Percentiles rank a stretch among this genome's conserved stretches.
These are phyloP conservation scores for Sclerotinia trifoliorum DNA, from an alignment of 2,329 filamentous ascomycete species.

Conservation along the genomic window DNA sequence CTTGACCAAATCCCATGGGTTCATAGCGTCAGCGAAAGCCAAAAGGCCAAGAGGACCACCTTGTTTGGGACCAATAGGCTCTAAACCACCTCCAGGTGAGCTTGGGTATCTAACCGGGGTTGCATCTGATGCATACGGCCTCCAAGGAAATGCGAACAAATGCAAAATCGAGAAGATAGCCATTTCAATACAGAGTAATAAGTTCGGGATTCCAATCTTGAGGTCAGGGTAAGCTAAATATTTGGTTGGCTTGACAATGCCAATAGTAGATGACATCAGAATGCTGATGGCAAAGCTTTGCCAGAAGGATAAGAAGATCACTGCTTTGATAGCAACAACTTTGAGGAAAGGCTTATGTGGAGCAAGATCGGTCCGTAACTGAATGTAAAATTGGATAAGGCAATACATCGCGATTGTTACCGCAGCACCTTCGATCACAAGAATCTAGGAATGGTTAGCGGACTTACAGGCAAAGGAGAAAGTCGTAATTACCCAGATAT, in stretches of 20 bases:
- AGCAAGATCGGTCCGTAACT: slow-evolving; percentile 66
- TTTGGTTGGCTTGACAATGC: slow-evolving; percentile 37
- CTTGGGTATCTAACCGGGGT: slow-evolving; percentile 3
- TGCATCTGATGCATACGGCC: slow-evolving; percentile 55
- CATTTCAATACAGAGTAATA: slow-evolving; percentile 84
- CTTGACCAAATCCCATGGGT: slow-evolving; percentile 80
- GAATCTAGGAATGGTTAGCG: slow-evolving; percentile 46
- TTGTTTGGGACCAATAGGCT: slow-evolving; percentile 51
- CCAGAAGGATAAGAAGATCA: slow-evolving; percentile 92
- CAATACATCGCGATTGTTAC: slow-evolving; percentile 87
- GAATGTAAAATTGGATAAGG: slow-evolving; percentile 81
- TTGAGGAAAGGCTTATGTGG: slow-evolving; percentile 75
- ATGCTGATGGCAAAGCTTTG: slow-evolving; percentile 65
- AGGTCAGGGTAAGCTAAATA: slow-evolving; percentile 71
- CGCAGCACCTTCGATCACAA: slow-evolving; percentile 67
- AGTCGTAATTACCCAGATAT: slow-evolving; percentile 67
- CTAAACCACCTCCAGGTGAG: slow-evolving; percentile 35
- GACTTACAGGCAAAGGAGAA: neutral
- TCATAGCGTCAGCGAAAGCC: slow-evolving; percentile 70
- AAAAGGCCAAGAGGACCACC: slow-evolving; percentile 64
- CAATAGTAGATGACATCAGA: slow-evolving; percentile 52
- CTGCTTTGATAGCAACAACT: slow-evolving; percentile 81
- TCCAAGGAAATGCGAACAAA: slow-evolving; percentile 78
- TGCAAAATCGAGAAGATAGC: slow-evolving; percentile 75
- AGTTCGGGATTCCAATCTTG: slow-evolving; percentile 74